phyloP scores from a whole-genome alignment of 495 filamentous ascomycete genomes.

The Gamarada debralockiae region DNA sequence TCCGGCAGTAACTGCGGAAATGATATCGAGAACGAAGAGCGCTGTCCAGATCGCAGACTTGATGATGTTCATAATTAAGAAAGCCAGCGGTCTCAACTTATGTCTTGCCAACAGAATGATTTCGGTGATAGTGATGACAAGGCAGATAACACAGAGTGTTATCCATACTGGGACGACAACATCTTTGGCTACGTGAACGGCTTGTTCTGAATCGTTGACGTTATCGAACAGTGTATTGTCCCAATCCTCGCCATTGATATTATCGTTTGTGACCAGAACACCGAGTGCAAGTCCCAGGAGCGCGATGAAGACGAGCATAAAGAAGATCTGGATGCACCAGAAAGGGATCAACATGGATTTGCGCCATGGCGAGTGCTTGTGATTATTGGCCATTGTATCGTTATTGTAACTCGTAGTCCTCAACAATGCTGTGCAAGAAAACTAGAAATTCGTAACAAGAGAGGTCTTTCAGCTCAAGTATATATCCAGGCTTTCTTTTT shows the following conservation, averaged over 20 bases:
- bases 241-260: neutral
- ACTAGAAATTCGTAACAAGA: no score
- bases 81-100: conserved; percentile 27
- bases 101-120: conserved; percentile 27
- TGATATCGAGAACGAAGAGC: conserved; percentile 24
- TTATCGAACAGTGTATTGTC: neutral
- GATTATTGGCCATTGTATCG: no score
- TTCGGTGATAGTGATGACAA: conserved; percentile 27
- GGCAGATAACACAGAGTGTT: conserved; percentile 12
- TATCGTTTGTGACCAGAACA: neutral
- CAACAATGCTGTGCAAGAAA: no score
- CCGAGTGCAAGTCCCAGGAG: conserved; percentile 1
- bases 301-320: conserved; percentile 17
- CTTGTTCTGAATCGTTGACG: neutral
- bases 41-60: conserved; percentile 28
- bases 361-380: conserved; percentile 26
- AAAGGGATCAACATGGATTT: conserved; percentile 33
- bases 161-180: conserved; percentile 20
- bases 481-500: no score
- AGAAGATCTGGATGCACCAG: conserved; percentile 28
- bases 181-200: neutral
- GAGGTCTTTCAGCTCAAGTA: no score
- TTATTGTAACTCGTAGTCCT: no score
- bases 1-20: neutral
- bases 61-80: conserved; percentile 28